Evolutionary conservation across 306 rosid species (phyloP).

Genomic region (Nissolia schottii): DNA sequence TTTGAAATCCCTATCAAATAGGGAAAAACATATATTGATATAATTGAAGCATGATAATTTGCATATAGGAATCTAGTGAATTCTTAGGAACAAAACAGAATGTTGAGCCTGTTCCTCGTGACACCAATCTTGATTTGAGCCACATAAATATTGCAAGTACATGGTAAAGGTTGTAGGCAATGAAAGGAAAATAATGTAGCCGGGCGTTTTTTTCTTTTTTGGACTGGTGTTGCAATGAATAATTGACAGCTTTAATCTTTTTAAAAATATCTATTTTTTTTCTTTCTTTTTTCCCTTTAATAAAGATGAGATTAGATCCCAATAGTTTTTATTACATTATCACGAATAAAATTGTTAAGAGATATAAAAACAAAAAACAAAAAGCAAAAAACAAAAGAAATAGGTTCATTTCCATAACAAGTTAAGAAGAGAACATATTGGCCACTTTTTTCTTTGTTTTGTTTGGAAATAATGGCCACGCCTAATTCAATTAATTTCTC

Average conservation of each 20-base stretch:
- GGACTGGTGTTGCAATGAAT: background rate
- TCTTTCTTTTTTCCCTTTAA: background rate
- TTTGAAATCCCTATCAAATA: constrained; percentile 20
- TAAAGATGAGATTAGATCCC: background rate
- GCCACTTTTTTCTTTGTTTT: background rate
- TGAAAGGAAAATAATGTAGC: background rate
- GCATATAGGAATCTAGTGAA: background rate
- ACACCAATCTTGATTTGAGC: background rate
- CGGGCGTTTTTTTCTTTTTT: background rate
- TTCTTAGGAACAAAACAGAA: background rate
- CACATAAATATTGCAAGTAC: background rate
- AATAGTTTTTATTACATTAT: background rate
- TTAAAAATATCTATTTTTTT: background rate
- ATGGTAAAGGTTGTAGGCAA: background rate
- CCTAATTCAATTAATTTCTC: background rate
- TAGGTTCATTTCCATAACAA: background rate
- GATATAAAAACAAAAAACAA: too few relatives aligned
- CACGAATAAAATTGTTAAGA: background rate
- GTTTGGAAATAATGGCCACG: background rate
- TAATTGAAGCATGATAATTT: constrained; percentile 2
- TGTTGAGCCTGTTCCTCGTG: background rate
- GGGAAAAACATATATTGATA: background rate
- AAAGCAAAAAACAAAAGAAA: too few relatives aligned
- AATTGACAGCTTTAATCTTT: background rate
- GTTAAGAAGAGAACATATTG: background rate